Evolutionary conservation across 2,329 filamentous ascomycete genomes (phyloP).

Genomic region (Fusarium torulosum): DNA sequence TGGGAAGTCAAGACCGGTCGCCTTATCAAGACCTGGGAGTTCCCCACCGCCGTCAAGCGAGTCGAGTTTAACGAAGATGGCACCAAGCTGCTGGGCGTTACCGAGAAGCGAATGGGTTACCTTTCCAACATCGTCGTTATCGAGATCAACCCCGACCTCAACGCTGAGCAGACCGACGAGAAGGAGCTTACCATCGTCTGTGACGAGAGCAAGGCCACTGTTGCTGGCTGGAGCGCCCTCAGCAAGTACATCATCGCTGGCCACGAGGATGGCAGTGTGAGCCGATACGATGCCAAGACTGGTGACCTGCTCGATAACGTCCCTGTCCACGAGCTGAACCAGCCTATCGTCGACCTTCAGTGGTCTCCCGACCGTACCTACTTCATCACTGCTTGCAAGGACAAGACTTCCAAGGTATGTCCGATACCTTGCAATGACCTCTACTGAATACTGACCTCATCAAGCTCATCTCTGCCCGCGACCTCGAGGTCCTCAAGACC

Average conservation of each 20-base stretch:
- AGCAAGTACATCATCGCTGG: constrained; percentile 97
- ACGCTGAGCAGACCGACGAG: constrained; percentile 87
- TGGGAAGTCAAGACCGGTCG: constrained; percentile 96
- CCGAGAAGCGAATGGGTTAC: constrained; percentile 98
- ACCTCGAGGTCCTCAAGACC: constrained; percentile 93
- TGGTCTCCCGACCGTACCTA: constrained; percentile 95
- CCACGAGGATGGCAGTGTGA: constrained; percentile 95
- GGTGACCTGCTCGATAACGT: constrained; percentile 86
- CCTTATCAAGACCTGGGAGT: constrained; percentile 97
- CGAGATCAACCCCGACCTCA: constrained; percentile 85
- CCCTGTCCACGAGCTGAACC: constrained; percentile 86
- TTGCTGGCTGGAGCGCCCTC: constrained; percentile 95
- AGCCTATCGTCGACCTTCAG: constrained; percentile 90
- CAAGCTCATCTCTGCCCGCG: constrained; percentile 83
- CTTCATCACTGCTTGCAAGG: constrained; percentile 98
- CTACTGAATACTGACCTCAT: constrained; percentile 23
- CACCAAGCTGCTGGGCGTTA: constrained; percentile 89
- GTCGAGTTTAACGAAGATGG: constrained; percentile 98
- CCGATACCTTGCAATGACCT: neutral
- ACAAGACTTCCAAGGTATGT: constrained; percentile 91
- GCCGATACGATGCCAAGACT: constrained; percentile 91
- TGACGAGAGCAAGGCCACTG: constrained; percentile 95
- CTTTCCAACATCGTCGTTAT: constrained; percentile 94
- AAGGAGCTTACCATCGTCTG: constrained; percentile 88
- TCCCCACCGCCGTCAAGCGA: constrained; percentile 95